Conservation (phyloP, 371 early-diverging fungal genomes). For the Mucor irregularis region DNA sequence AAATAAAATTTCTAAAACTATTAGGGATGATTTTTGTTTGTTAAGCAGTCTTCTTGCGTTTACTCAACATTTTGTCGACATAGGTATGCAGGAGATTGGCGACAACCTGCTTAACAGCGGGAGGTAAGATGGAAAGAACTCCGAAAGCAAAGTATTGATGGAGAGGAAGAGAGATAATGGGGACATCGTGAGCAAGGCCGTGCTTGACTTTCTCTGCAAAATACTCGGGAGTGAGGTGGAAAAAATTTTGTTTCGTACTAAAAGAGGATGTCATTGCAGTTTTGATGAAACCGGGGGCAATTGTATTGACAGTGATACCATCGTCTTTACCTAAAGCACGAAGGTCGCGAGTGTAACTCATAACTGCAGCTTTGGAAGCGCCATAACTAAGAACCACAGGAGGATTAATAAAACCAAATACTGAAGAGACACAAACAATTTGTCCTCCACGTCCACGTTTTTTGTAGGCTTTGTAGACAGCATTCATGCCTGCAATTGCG, state of each 20-base stretch:
- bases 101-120: constrained; percentile 3
- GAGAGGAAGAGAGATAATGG: constrained; percentile 16
- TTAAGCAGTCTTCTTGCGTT: not conserved
- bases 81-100: constrained; percentile 1
- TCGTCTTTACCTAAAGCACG: constrained; percentile 19
- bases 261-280: constrained; percentile 16
- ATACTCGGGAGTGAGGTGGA: constrained; percentile 11
- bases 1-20: no score
- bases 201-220: constrained; percentile 16
- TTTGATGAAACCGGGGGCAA: constrained; percentile 21
- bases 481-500: constrained; percentile 18
- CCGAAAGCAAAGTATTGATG: constrained; percentile 18
- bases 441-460: constrained; percentile 21
- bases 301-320: constrained; percentile 16
- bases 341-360: constrained; percentile 21
- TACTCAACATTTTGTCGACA: not conserved
- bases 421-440: constrained; percentile 23
- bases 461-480: constrained; percentile 17
- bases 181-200: constrained; percentile 13
- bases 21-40: not conserved
- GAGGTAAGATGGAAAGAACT: constrained; percentile 1
- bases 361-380: constrained; percentile 22
- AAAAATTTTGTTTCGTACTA: not conserved
- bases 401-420: constrained; percentile 12
- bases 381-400: constrained; percentile 11